Evolutionary conservation across 768 basidiomycete species (phyloP).

Genomic region (Rhizopogon vesiculosus): DNA sequence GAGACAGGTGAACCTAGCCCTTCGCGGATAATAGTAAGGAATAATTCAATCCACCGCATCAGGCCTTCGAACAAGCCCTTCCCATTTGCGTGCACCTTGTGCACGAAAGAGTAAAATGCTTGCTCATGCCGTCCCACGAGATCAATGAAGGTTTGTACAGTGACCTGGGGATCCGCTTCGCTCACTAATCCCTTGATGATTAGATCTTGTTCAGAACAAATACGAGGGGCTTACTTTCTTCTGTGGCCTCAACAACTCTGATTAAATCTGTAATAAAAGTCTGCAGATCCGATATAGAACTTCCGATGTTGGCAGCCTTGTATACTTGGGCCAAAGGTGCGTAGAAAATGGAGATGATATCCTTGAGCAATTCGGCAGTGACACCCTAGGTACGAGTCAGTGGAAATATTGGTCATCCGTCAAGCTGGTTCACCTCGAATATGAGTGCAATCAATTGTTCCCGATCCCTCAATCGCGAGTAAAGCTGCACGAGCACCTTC

Average conservation of each 20-base stretch:
- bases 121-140: slow-evolving; percentile 94
- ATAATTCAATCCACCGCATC: slow-evolving; percentile 96
- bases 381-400: slow-evolving; percentile 56
- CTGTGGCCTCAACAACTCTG: slow-evolving; percentile 85
- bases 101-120: slow-evolving; percentile 93
- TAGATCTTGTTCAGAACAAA: slow-evolving; percentile 1
- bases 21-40: slow-evolving; percentile 85
- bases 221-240: slow-evolving; percentile 62
- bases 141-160: slow-evolving; percentile 91
- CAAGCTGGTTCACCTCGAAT: slow-evolving; percentile 69
- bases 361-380: slow-evolving; percentile 92
- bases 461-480: slow-evolving; percentile 77
- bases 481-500: slow-evolving; percentile 71
- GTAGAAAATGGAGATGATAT: slow-evolving; percentile 99
- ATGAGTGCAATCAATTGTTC: slow-evolving; percentile 91
- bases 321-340: slow-evolving; percentile 95
- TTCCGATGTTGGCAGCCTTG: slow-evolving; percentile 93
- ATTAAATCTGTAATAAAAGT: slow-evolving; percentile 95
- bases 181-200: slow-evolving; percentile 44
- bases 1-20: slow-evolving; percentile 66
- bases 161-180: slow-evolving; percentile 77
- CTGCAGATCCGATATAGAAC: slow-evolving; percentile 88
- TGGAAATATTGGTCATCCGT: neutral
- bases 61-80: slow-evolving; percentile 89
- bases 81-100: slow-evolving; percentile 97